phyloP scores from a whole-genome alignment of 345 rosid genomes.

The Salix udensis region DNA sequence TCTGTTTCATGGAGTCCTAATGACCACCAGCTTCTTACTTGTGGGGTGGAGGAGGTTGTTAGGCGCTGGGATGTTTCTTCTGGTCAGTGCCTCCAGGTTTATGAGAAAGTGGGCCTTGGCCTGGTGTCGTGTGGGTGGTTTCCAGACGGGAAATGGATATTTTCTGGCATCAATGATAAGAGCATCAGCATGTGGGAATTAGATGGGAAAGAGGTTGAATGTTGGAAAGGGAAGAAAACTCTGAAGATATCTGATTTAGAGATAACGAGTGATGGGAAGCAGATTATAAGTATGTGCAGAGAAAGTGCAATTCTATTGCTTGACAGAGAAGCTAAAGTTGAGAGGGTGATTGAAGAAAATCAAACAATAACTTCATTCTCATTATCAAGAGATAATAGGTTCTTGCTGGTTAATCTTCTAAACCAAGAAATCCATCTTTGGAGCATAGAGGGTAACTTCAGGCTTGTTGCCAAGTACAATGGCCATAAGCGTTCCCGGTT shows the following conservation, averaged over 20 bases:
- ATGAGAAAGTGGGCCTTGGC: slow-evolving; percentile 48
- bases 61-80: slow-evolving; percentile 62
- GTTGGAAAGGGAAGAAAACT: slow-evolving; percentile 66
- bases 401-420: slow-evolving; percentile 51
- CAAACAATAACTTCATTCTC: slow-evolving; percentile 62
- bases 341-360: slow-evolving; percentile 58
- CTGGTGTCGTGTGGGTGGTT: slow-evolving; percentile 75
- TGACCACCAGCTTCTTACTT: slow-evolving; percentile 59
- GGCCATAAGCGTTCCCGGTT: slow-evolving; percentile 58
- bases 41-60: slow-evolving; percentile 60
- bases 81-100: slow-evolving; percentile 51
- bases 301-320: slow-evolving; percentile 48
- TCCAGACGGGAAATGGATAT: slow-evolving; percentile 48
- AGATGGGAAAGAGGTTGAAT: slow-evolving; percentile 60
- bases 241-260: slow-evolving; percentile 59
- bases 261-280: slow-evolving; percentile 61
- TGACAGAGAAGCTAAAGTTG: slow-evolving; percentile 51
- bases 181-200: slow-evolving; percentile 69
- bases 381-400: slow-evolving; percentile 54
- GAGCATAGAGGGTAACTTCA: slow-evolving; percentile 55
- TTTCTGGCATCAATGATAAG: slow-evolving; percentile 54
- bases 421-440: slow-evolving; percentile 74
- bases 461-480: slow-evolving; percentile 50
- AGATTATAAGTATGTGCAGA: slow-evolving; percentile 52
- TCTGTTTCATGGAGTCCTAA: slow-evolving; percentile 64